A percentile compares a stretch with the other conserved stretches of the same genome.
Evolutionary conservation across 1,284 basidiomycete species (phyloP).

Genomic region (Leccinum fallax): DNA sequence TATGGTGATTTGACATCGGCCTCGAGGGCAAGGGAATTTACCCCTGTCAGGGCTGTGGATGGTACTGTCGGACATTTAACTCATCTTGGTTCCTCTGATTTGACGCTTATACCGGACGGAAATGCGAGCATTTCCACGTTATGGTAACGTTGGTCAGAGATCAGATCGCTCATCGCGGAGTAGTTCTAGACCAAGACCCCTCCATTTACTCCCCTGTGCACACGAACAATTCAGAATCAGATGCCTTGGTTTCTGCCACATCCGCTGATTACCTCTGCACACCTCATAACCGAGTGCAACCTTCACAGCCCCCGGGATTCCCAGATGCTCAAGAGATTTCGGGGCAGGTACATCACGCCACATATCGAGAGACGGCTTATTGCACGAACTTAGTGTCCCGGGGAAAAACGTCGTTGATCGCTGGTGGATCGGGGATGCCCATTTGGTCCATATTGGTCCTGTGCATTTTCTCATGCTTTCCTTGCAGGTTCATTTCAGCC

Average conservation of each 20-base stretch:
- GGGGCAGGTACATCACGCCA: conserved; percentile 13
- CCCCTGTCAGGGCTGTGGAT: conserved; percentile 15
- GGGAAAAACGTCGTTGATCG: conserved; percentile 4
- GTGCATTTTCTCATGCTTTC: conserved; percentile 21
- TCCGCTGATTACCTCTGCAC: conserved; percentile 2
- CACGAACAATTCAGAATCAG: conserved; percentile 2
- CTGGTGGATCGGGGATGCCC: conserved; percentile 7
- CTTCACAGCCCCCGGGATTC: conserved; percentile 12
- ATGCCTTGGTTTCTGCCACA: conserved; percentile 2
- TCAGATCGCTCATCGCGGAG: conserved; percentile 12
- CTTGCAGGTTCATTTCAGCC: conserved; percentile 7
- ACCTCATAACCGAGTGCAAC: not conserved
- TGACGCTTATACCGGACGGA: not conserved
- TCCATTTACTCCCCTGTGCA: not conserved
- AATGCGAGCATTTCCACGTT: not conserved
- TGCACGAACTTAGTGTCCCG: conserved; percentile 10
- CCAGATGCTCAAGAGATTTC: conserved; percentile 9
- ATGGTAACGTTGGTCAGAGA: conserved; percentile 2
- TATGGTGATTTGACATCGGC: conserved; percentile 9
- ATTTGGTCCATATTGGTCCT: conserved; percentile 16
- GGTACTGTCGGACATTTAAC: conserved; percentile 8
- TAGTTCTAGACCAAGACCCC: conserved; percentile 7
- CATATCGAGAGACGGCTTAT: conserved; percentile 16
- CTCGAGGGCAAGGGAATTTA: conserved; percentile 8
- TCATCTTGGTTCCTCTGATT: not conserved